A percentile compares a stretch with the other conserved stretches of the same genome.
Conservation (phyloP, 169 alveolate genomes). For the Amoebophrya sp. region DNA sequence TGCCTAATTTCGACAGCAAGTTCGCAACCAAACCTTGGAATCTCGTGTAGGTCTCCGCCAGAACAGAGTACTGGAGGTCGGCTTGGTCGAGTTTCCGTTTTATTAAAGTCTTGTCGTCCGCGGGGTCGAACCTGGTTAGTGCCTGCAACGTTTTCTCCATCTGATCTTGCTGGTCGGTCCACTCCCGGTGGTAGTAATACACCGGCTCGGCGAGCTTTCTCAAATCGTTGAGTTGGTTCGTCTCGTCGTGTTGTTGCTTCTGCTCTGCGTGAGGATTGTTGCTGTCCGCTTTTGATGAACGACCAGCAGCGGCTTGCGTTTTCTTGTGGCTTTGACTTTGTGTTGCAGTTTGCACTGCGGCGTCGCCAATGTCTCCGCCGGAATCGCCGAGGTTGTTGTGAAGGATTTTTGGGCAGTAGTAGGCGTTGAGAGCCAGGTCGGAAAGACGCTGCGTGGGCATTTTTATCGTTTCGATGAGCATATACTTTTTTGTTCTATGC, state of each 20-base stretch:
- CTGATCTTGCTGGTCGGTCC: background rate
- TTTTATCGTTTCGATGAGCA: too few relatives aligned
- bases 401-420: background rate
- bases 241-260: too few relatives aligned
- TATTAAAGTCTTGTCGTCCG: too few relatives aligned
- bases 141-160: background rate
- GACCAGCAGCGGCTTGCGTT: too few relatives aligned
- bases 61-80: background rate
- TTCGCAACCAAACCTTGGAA: background rate
- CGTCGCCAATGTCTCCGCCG: too few relatives aligned
- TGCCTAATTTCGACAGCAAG: background rate
- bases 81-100: background rate
- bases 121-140: background rate
- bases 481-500: too few relatives aligned
- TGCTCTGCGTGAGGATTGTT: too few relatives aligned
- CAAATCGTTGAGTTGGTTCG: background rate
- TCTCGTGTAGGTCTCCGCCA: background rate
- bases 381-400: too few relatives aligned
- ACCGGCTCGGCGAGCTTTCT: conserved; percentile 1
- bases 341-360: too few relatives aligned
- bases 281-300: too few relatives aligned
- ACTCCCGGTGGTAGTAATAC: background rate
- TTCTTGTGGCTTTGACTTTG: too few relatives aligned
- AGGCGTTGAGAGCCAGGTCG: background rate
- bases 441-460: background rate